These are phyloP conservation scores for Neoscytalidium dimidiatum DNA, from an alignment of 2,329 filamentous ascomycete genomes.

Conservation along the genomic window DNA sequence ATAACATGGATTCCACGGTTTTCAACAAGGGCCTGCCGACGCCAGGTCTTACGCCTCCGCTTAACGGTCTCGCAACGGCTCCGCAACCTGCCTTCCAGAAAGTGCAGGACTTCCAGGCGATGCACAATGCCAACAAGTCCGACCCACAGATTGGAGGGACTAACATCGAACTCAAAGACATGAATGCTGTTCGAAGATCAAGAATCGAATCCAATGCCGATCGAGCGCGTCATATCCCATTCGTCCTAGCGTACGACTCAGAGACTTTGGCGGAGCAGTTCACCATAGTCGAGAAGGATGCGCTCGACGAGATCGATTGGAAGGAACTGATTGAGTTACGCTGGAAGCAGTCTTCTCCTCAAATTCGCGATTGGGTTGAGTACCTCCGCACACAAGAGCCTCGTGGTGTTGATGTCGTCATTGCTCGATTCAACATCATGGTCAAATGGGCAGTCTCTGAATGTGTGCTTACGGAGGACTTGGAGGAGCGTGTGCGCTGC, in stretches of 20 bases:
- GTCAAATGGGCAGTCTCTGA: conserved; percentile 86
- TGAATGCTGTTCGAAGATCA: conserved; percentile 12
- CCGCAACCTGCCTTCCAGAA: neutral
- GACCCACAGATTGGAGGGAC: neutral
- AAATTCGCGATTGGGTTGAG: conserved; percentile 77
- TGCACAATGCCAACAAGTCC: neutral
- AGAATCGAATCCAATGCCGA: neutral
- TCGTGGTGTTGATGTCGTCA: conserved; percentile 77
- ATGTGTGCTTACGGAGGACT: conserved; percentile 70
- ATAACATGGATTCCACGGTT: conserved; percentile 28
- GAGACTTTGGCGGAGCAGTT: conserved; percentile 79
- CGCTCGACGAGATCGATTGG: conserved; percentile 84
- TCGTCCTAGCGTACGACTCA: conserved; percentile 79
- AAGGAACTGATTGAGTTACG: conserved; percentile 81
- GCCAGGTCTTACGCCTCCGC: conserved; percentile 39
- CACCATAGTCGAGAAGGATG: conserved; percentile 83
- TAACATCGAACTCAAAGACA: conserved; percentile 20
- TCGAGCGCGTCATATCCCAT: conserved; percentile 65
- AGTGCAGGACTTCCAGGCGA: neutral
- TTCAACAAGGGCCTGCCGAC: conserved; percentile 40
- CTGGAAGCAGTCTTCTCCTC: conserved; percentile 71
- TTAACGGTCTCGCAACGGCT: neutral
- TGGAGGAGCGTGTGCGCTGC: conserved; percentile 72
- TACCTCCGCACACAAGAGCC: conserved; percentile 73
- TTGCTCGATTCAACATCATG: conserved; percentile 84